phyloP scores from a whole-genome alignment of 202 grass and related monocot genomes.

The Setaria viridis region DNA sequence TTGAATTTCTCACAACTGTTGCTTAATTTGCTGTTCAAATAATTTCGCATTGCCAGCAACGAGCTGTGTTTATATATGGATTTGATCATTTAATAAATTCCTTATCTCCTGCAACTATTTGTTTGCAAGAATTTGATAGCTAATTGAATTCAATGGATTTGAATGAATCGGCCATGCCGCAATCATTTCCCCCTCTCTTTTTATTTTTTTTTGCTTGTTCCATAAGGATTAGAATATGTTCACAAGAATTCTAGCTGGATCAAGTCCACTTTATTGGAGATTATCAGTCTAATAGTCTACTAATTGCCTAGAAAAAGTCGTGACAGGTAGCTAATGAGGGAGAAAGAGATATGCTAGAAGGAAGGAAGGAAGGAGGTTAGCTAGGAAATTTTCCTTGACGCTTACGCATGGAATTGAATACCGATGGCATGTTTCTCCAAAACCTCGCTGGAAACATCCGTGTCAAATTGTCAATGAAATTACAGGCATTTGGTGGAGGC shows the following conservation, averaged over 20 bases:
- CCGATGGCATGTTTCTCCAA: neutral
- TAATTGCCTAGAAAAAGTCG: conserved; percentile 1
- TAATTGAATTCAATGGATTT: neutral
- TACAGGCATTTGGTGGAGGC: conserved; percentile 19
- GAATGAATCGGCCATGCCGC: neutral
- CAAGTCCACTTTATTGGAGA: neutral
- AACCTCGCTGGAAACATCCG: neutral
- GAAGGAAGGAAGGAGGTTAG: neutral
- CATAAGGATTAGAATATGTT: neutral
- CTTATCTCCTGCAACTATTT: neutral
- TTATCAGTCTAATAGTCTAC: neutral
- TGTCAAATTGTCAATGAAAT: neutral
- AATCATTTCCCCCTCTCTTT: neutral
- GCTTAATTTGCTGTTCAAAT: neutral
- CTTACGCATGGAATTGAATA: conserved; percentile 18
- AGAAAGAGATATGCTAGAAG: too few relatives aligned
- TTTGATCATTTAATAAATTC: neutral
- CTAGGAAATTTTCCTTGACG: neutral
- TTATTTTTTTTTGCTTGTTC: neutral
- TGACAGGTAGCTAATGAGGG: conserved; percentile 11
- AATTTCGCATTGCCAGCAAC: neutral
- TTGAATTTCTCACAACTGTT: neutral
- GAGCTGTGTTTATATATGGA: neutral
- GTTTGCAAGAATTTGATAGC: neutral
- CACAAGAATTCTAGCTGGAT: neutral